These are phyloP conservation scores for Nadsonia commutata DNA, from an alignment of 1,139 yeast genomes.

Conservation along the genomic window DNA sequence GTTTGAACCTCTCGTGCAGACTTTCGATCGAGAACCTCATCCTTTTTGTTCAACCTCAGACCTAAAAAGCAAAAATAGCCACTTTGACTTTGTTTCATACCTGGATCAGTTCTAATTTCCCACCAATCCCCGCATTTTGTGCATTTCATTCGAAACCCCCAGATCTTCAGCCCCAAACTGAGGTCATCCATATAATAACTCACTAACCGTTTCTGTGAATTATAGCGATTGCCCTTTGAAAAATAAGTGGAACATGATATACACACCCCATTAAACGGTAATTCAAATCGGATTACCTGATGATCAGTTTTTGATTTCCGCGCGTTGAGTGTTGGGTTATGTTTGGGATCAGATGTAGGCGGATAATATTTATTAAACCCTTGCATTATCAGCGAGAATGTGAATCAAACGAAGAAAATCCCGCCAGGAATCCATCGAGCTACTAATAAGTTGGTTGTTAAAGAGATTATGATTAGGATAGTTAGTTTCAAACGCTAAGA, in stretches of 20 bases:
- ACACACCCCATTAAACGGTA: constrained; percentile 21
- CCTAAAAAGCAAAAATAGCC: not conserved
- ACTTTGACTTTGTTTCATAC: not conserved
- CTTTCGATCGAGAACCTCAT: too few species aligned
- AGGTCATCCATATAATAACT: constrained; percentile 13
- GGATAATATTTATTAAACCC: constrained; percentile 24
- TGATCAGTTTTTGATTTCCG: constrained; percentile 17
- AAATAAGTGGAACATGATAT: constrained; percentile 1
- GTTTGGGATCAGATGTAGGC: constrained; percentile 23
- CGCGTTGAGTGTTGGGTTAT: constrained; percentile 18
- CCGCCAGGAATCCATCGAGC: too few species aligned
- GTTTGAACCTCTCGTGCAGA: too few species aligned
- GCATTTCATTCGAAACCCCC: constrained; percentile 20
- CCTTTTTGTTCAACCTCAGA: not conserved
- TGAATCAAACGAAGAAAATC: too few species aligned
- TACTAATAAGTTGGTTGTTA: too few species aligned
- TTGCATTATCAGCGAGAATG: too few species aligned
- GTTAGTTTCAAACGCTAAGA: too few species aligned
- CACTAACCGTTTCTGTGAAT: not conserved
- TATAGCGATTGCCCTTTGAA: not conserved
- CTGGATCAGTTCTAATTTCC: constrained; percentile 22
- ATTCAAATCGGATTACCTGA: constrained; percentile 20
- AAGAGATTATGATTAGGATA: too few species aligned
- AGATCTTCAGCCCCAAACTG: constrained; percentile 20
- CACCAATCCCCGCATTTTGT: constrained; percentile 16